Evolutionary conservation across 2,329 filamentous ascomycete genomes (phyloP).

Genomic region (Cladosporium sp.): DNA sequence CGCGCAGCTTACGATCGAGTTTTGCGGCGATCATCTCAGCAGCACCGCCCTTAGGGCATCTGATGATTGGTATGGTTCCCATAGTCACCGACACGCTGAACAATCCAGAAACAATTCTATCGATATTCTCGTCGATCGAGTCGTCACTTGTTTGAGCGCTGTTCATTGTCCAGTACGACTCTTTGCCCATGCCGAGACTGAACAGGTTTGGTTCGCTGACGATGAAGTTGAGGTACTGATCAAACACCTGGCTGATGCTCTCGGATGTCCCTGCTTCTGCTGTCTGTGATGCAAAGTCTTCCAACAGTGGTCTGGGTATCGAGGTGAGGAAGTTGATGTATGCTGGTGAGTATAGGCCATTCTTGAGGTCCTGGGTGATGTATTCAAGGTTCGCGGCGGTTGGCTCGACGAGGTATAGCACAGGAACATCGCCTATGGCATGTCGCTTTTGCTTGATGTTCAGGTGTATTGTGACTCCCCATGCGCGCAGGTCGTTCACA

Average conservation of each 20-base stretch:
- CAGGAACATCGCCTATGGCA: conserved; percentile 91
- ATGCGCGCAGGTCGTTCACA: conserved; percentile 85
- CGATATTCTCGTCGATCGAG: conserved; percentile 79
- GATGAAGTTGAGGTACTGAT: conserved; percentile 97
- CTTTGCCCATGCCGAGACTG: conserved; percentile 86
- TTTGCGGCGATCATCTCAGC: conserved; percentile 93
- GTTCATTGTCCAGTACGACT: conserved; percentile 95
- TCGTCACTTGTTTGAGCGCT: conserved; percentile 87
- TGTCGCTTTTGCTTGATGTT: conserved; percentile 78
- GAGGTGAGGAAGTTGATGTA: conserved; percentile 97
- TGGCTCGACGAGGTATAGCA: conserved; percentile 93
- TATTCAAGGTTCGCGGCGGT: conserved; percentile 72
- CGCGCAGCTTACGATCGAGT: conserved; percentile 89
- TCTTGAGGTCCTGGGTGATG: conserved; percentile 81
- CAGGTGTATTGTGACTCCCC: conserved; percentile 97
- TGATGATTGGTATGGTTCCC: conserved; percentile 91
- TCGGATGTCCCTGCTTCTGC: conserved; percentile 81
- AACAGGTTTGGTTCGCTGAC: conserved; percentile 95
- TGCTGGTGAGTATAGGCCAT: conserved; percentile 83
- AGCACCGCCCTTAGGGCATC: conserved; percentile 86
- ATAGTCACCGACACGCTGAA: conserved; percentile 98
- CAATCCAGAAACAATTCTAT: conserved; percentile 90
- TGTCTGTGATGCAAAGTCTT: conserved; percentile 90
- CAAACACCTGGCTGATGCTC: conserved; percentile 85
- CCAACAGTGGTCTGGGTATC: conserved; percentile 80